phyloP scores from a whole-genome alignment of 768 basidiomycete genomes.

The Stropharia rugosoannulata region DNA sequence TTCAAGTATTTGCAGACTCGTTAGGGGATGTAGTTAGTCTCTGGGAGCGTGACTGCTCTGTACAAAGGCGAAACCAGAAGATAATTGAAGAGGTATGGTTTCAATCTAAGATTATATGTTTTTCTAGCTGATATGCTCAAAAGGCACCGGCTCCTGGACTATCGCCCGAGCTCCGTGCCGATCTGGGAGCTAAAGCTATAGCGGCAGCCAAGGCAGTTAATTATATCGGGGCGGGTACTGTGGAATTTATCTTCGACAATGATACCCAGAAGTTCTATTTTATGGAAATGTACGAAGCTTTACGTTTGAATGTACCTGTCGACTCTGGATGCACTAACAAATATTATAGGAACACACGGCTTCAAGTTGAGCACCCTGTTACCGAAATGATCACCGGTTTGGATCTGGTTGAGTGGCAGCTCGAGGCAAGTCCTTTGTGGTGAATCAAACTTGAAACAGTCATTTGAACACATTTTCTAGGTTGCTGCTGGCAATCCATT shows the following conservation, averaged over 20 bases:
- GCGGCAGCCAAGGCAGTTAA: slow-evolving; percentile 91
- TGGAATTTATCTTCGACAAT: slow-evolving; percentile 98
- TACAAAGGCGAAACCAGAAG: slow-evolving; percentile 92
- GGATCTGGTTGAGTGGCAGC: slow-evolving; percentile 94
- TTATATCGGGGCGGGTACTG: slow-evolving; percentile 90
- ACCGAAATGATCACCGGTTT: slow-evolving; percentile 95
- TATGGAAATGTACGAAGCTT: slow-evolving; percentile 83
- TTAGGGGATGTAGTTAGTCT: slow-evolving; percentile 82
- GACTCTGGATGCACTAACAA: neutral
- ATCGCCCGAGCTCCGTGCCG: slow-evolving; percentile 71
- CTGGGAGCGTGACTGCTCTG: slow-evolving; percentile 95
- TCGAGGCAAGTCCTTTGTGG: slow-evolving; percentile 51
- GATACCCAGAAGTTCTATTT: slow-evolving; percentile 87
- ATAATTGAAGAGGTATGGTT: slow-evolving; percentile 80
- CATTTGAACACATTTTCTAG: slow-evolving; percentile 28
- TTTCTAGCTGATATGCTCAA: neutral
- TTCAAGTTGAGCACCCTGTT: slow-evolving; percentile 91
- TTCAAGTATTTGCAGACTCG: slow-evolving; percentile 90
- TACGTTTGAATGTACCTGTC: neutral
- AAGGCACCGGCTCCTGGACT: slow-evolving; percentile 92
- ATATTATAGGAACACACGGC: slow-evolving; percentile 67
- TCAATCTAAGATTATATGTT: neutral
- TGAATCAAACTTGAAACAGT: neutral
- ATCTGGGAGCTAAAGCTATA: slow-evolving; percentile 83
- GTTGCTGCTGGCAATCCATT: slow-evolving; percentile 89